Percentiles rank a stretch among this genome's conserved stretches.
Conservation (phyloP, 2,329 filamentous ascomycete genomes). For the Atkinsonella hypoxylon region DNA sequence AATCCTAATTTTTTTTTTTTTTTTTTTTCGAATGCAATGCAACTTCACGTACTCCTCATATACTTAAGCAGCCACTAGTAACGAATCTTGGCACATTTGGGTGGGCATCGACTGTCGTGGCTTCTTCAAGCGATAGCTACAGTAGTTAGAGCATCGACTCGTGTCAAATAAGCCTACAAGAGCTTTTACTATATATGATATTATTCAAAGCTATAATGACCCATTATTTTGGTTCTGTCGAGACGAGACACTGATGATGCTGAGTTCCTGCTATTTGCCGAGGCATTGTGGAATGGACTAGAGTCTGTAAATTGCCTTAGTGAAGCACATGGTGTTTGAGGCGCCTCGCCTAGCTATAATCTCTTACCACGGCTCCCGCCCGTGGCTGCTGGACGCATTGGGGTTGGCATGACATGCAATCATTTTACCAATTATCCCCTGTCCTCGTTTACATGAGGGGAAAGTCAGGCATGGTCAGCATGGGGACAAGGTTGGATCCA, state of each 20-base stretch:
- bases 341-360: not conserved
- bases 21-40: not conserved
- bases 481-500: not conserved
- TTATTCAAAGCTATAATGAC: not conserved
- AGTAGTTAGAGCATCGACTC: too few relatives aligned
- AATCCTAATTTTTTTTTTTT: not conserved
- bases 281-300: not conserved
- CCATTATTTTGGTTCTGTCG: not conserved
- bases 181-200: too few relatives aligned
- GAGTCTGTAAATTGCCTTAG: not conserved
- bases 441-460: not conserved
- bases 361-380: not conserved
- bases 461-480: not conserved
- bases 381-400: not conserved
- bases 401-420: not conserved
- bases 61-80: not conserved
- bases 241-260: not conserved
- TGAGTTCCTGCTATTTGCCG: not conserved
- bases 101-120: not conserved
- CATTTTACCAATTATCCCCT: not conserved
- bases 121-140: not conserved
- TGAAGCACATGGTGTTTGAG: slow-evolving; percentile 5
- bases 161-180: not conserved
- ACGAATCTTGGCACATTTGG: not conserved
- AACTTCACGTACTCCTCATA: too few relatives aligned